Base-by-base conservation (phyloP, 192 early-diverging fungal species). In the Gamsiella multidivaricata region DNA sequence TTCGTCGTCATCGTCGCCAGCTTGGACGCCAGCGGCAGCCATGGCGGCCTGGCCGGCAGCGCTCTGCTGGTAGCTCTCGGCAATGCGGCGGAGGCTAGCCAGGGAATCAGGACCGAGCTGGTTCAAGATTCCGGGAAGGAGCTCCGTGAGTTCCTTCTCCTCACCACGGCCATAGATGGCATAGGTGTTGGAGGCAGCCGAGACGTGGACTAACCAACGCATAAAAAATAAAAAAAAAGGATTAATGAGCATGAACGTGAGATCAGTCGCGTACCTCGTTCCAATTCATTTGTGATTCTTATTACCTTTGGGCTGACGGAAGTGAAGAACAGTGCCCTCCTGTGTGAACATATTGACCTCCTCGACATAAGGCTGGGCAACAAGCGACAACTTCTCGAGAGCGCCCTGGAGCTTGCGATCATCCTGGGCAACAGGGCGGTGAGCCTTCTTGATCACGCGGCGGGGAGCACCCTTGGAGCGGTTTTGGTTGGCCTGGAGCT, bases 301-400 rank as follows among this genome's bases (percentile, higher is more conserved):
- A 23, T 70, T 84, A 94, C 94, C 94, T 70, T 92, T 93, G 55
- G 97, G 96, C 26, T 85, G 81, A 70, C 72, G 79, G 81, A 98
- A 98, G 89, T 97, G 92, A 71, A 95, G 85, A 61, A 98, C 91
- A 79, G 87, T 92, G 63, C 95, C 95, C 69, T 96, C 91, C 43
- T 90, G 89, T 84, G 88, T 91, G 87, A 97, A 97, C 92, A 99
- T 96, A 91, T 97, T 98, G 83, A 99, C 93, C 68, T 97, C 92
- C 86, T 97, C 96, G 66, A 98, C 91, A 65, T 85, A 87, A 79
- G 87, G 81, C 67, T 96, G 86, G 62, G 89, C 85, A 83, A 94
- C 91, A 42, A 94, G 89, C 70, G 92, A 89, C 55, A 98, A 88
- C 90, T 97, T 96, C 79, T 93, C 95, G 62, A 97, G 87, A 57